Evolutionary conservation across 768 basidiomycete genomes (phyloP).

Genomic region (Amanita fuliginea): DNA sequence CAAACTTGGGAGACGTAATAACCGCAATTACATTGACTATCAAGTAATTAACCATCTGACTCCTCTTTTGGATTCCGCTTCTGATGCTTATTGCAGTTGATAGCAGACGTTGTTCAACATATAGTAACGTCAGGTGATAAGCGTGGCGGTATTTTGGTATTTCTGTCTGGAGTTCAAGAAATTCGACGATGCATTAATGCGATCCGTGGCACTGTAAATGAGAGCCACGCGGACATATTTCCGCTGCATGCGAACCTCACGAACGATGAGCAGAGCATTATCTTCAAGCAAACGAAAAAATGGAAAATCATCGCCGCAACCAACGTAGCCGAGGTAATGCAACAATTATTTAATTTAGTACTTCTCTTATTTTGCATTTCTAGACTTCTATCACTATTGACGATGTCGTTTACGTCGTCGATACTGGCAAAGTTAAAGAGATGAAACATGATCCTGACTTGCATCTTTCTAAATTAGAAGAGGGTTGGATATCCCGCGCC

Average conservation of each 20-base stretch:
- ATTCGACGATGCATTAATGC: conserved; percentile 68
- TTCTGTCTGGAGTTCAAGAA: conserved; percentile 86
- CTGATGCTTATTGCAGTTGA: conserved; percentile 30
- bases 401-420: conserved; percentile 78
- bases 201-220: conserved; percentile 25
- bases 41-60: conserved; percentile 27
- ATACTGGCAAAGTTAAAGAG: conserved; percentile 81
- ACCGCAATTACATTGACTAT: conserved; percentile 43
- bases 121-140: conserved; percentile 39
- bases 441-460: conserved; percentile 60
- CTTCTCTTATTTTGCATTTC: conserved; percentile 1
- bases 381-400: conserved; percentile 89
- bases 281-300: conserved; percentile 50
- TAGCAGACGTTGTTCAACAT: conserved; percentile 54
- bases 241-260: conserved; percentile 88
- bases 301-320: conserved; percentile 88
- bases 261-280: conserved; percentile 68
- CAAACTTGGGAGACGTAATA: background rate
- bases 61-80: background rate
- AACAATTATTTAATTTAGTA: background rate
- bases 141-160: conserved; percentile 69
- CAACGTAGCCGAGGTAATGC: conserved; percentile 76
- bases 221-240: conserved; percentile 40
- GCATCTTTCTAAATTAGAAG: conserved; percentile 65
- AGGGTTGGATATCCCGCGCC: conserved; percentile 70